Base-by-base conservation (phyloP, 441 rosid genomes). In the Erodium trifolium region DNA sequence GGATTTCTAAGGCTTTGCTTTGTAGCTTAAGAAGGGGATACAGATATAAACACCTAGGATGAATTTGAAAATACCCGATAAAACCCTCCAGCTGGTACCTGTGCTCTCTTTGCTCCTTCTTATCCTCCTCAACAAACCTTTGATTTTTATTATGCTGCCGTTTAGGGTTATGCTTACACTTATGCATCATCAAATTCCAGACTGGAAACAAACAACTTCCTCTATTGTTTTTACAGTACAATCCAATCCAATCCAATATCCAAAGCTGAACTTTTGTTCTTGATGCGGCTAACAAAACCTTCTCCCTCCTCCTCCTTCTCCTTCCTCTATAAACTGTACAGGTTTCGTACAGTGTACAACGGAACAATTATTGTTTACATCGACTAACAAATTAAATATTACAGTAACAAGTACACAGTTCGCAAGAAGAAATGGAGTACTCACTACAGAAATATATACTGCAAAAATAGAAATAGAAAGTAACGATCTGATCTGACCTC, bases 401-500 rank as follows among this genome's bases (percentile, higher is more conserved):
- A 60, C 64, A 18, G 64, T 17, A 47, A 37, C 34, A 31, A n/a
- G 1, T 67, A 45, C 47, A 12, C 31, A 71, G 34, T 19, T 2
- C 10, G 34, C 64, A 19, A 18, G 31, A 60, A 57, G 34, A 9
- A 60, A 60, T 60, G 64, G n/a, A 60, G 64, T 60, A 9, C 1
- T 18, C 18, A 60, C 9, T 60, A 60, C 31, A 57, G 29, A 35
- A 34, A 67, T 49, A 49, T 7, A 51, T n/a, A 51, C 57, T 11
- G 66, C 29, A 51, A 34, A 37, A 57, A 14, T 34, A 27, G 29
- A 1, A 45, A 47, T 49, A 78, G 2, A 45, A 82, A 69, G 77
- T 39, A 74, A 82, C 79, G 88, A 90, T 88, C 95, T 87, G 80
- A 90, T 89, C 98, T 63, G 66, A 63, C 66, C 66, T 63, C 43